Percentiles rank a stretch among this genome's conserved stretches.
Evolutionary conservation across 2,329 filamentous ascomycete species (phyloP).

Genomic region (Botrytis sinoallii): DNA sequence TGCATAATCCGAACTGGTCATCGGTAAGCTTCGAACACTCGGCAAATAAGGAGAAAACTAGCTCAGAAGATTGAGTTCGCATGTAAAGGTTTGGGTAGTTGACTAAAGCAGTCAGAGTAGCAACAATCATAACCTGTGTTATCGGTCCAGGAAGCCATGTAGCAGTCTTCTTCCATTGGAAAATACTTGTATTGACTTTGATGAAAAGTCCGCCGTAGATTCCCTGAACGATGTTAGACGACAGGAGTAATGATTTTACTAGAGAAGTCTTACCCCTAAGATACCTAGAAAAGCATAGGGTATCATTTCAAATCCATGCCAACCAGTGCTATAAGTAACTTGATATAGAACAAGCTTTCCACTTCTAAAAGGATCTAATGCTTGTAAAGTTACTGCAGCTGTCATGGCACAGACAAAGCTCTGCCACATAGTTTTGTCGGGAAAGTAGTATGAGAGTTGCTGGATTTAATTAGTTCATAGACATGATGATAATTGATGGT

Average conservation of each 20-base stretch:
- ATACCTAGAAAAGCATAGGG: conserved; percentile 86
- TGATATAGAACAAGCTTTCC: conserved; percentile 96
- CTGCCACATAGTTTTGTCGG: conserved; percentile 99
- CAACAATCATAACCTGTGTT: conserved; percentile 74
- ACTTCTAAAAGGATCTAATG: conserved; percentile 89
- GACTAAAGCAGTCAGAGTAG: conserved; percentile 78
- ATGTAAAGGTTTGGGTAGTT: conserved; percentile 98
- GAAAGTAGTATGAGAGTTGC: conserved; percentile 96
- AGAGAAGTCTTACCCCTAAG: conserved; percentile 55
- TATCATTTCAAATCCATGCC: conserved; percentile 91
- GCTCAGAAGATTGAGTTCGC: conserved; percentile 85
- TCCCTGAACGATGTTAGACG: conserved; percentile 50
- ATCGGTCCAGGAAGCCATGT: conserved; percentile 70
- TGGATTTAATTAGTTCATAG: conserved; percentile 38
- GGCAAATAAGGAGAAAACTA: conserved; percentile 87
- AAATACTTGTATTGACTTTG: conserved; percentile 85
- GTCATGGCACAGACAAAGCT: conserved; percentile 99
- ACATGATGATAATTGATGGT: neutral
- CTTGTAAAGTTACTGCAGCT: conserved; percentile 89
- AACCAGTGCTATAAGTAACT: conserved; percentile 85
- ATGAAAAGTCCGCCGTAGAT: conserved; percentile 94
- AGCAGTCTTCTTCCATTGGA: conserved; percentile 69
- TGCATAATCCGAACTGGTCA: conserved; percentile 88
- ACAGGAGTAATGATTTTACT: neutral
- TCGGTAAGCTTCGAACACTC: conserved; percentile 81